These are phyloP conservation scores for Colletotrichum salicis DNA, from an alignment of 2,329 filamentous ascomycete species.

Conservation along the genomic window DNA sequence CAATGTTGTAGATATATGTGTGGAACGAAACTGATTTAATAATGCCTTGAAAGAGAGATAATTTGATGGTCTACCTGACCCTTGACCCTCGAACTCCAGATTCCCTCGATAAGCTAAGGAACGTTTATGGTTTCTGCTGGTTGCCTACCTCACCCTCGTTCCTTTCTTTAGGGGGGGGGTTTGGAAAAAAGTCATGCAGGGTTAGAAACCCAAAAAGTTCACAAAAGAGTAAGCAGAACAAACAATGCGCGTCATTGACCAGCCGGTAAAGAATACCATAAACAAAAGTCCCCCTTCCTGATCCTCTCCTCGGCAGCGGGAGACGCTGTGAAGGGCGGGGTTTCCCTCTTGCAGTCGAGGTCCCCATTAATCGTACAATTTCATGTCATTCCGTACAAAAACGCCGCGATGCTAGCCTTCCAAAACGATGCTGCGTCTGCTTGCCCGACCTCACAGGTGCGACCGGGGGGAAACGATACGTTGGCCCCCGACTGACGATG, in stretches of 20 bases:
- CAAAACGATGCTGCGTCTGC: not conserved
- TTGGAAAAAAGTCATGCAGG: not conserved
- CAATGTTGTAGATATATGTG: not conserved
- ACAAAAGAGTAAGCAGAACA: not conserved
- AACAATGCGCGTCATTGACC: not conserved
- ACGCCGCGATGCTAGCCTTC: not conserved
- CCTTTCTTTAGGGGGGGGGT: not conserved
- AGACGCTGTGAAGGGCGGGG: not conserved
- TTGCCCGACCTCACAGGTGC: not conserved
- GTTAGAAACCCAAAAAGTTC: not conserved
- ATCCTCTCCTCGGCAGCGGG: not conserved
- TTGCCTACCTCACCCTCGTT: constrained; percentile 8
- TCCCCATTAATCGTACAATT: constrained; percentile 32
- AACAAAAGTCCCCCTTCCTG: not conserved
- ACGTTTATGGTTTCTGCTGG: constrained; percentile 4
- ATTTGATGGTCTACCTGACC: constrained; percentile 15
- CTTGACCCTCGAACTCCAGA: constrained; percentile 21
- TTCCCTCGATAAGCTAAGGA: constrained; percentile 23
- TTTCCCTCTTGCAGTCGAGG: not conserved
- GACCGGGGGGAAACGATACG: constrained; percentile 18
- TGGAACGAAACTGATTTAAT: not conserved
- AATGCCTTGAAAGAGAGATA: not conserved
- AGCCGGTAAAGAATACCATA: not conserved
- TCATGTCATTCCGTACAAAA: constrained; percentile 28
- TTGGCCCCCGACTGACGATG: constrained; percentile 17